Percentiles rank a stretch among this genome's conserved stretches.
Evolutionary conservation across 495 filamentous ascomycete genomes (phyloP).

Genomic region (Aspergillus nidulans): DNA sequence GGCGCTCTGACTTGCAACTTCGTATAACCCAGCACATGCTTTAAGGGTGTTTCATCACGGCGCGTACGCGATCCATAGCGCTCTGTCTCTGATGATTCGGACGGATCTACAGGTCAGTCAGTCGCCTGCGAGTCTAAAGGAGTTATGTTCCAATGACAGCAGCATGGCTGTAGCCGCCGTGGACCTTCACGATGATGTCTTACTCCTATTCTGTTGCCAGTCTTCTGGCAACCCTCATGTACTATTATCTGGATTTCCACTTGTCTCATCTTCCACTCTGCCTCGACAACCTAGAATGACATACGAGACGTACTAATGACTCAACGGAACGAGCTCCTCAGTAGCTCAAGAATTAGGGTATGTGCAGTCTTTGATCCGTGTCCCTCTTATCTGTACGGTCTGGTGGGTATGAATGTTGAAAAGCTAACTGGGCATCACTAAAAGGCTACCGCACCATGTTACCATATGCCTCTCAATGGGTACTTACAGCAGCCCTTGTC

Average conservation of each 20-base stretch:
- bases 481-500: conserved; percentile 14
- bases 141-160: conserved; percentile 16
- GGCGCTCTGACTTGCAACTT: not conserved
- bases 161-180: conserved; percentile 9
- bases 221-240: not conserved
- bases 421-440: not conserved
- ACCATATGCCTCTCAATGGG: conserved; percentile 10
- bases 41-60: conserved; percentile 36
- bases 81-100: conserved; percentile 28
- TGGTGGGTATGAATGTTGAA: not conserved
- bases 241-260: not conserved
- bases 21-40: conserved; percentile 21
- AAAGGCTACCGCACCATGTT: conserved; percentile 19
- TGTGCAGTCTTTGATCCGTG: not conserved
- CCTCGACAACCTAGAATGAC: conserved; percentile 24
- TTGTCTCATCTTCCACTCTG: conserved; percentile 5
- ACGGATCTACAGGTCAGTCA: conserved; percentile 6
- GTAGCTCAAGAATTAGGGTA: conserved; percentile 19
- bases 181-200: conserved; percentile 11
- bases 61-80: conserved; percentile 27
- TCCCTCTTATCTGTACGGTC: not conserved
- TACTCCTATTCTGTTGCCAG: conserved; percentile 4
- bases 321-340: conserved; percentile 26
- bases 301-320: conserved; percentile 16
- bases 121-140: conserved; percentile 11